Evolutionary conservation across 2,329 filamentous ascomycete species (phyloP).

Genomic region (Phialophora macrospora): DNA sequence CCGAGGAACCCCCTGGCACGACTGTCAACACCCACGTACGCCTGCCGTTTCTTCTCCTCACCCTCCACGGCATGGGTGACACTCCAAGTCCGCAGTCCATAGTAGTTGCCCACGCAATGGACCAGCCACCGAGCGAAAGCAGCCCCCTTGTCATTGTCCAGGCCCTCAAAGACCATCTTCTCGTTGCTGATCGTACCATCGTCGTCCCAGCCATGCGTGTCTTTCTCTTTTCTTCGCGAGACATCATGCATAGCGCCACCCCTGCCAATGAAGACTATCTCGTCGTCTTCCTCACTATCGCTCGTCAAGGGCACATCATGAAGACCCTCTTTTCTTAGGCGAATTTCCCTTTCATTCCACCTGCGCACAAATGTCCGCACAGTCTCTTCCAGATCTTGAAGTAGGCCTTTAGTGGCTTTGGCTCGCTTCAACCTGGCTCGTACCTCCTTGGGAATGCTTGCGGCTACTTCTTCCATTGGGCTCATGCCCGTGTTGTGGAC

Average conservation of each 20-base stretch:
- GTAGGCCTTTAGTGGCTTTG: slow-evolving; percentile 76
- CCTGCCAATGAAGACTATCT: slow-evolving; percentile 86
- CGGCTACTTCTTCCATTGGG: slow-evolving; percentile 41
- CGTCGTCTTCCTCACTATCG: slow-evolving; percentile 68
- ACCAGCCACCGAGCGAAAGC: slow-evolving; percentile 94
- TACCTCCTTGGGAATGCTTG: slow-evolving; percentile 75
- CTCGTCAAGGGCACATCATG: slow-evolving; percentile 49
- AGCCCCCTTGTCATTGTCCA: slow-evolving; percentile 74
- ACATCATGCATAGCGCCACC: slow-evolving; percentile 68
- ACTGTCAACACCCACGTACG: slow-evolving; percentile 73
- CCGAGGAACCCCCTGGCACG: slow-evolving; percentile 50
- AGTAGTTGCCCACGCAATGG: slow-evolving; percentile 89
- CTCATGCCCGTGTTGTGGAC: slow-evolving; percentile 44
- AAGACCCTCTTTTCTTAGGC: slow-evolving; percentile 52
- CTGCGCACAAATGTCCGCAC: slow-evolving; percentile 74
- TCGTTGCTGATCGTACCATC: slow-evolving; percentile 53
- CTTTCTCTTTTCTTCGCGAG: slow-evolving; percentile 56
- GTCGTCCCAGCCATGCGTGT: slow-evolving; percentile 44
- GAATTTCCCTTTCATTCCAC: slow-evolving; percentile 61
- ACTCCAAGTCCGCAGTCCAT: slow-evolving; percentile 83
- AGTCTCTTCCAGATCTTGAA: slow-evolving; percentile 83
- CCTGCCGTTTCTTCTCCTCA: slow-evolving; percentile 55
- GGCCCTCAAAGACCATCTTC: slow-evolving; percentile 80
- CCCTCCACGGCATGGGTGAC: slow-evolving; percentile 49
- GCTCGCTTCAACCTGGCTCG: slow-evolving; percentile 78